Evolutionary conservation across 2,329 filamentous ascomycete genomes (phyloP).

Genomic region (Hypoxylon sp.): DNA sequence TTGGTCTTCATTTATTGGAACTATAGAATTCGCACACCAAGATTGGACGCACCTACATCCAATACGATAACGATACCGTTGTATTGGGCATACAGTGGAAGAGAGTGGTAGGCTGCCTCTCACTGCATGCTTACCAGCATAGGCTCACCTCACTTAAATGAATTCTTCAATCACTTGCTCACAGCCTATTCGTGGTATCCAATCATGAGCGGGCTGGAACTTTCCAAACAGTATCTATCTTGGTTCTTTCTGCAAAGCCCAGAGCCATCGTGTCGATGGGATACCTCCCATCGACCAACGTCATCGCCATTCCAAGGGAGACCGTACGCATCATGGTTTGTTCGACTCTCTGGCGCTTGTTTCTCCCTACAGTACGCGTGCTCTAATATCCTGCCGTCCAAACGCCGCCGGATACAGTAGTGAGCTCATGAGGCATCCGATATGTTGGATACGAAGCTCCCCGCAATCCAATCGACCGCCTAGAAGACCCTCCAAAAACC

Average conservation of each 20-base stretch:
- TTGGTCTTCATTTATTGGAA: conserved; percentile 40
- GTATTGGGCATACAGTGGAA: conserved; percentile 30
- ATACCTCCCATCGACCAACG: conserved; percentile 39
- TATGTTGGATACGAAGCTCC: conserved; percentile 30
- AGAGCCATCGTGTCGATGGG: conserved; percentile 27
- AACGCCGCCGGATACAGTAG: conserved; percentile 14
- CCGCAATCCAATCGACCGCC: conserved; percentile 35
- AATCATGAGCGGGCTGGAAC: conserved; percentile 30
- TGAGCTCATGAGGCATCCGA: conserved; percentile 27
- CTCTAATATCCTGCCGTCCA: conserved; percentile 15
- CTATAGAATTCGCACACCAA: conserved; percentile 30
- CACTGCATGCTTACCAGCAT: conserved; percentile 40
- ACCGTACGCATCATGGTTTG: conserved; percentile 18
- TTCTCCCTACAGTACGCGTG: conserved; percentile 21
- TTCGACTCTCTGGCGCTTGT: conserved; percentile 3
- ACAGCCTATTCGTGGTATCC: conserved; percentile 40
- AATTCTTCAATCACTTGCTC: conserved; percentile 33
- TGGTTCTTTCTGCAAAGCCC: conserved; percentile 17
- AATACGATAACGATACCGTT: conserved; percentile 42
- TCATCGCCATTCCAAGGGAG: conserved; percentile 31
- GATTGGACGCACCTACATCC: conserved; percentile 30
- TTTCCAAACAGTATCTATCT: conserved; percentile 22
- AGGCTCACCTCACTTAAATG: conserved; percentile 39
- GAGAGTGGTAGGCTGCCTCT: conserved; percentile 42
- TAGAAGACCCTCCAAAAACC: conserved; percentile 26